Evolutionary conservation across 345 rosid genomes (phyloP).

Genomic region (Psidium friedrichsthalianum): DNA sequence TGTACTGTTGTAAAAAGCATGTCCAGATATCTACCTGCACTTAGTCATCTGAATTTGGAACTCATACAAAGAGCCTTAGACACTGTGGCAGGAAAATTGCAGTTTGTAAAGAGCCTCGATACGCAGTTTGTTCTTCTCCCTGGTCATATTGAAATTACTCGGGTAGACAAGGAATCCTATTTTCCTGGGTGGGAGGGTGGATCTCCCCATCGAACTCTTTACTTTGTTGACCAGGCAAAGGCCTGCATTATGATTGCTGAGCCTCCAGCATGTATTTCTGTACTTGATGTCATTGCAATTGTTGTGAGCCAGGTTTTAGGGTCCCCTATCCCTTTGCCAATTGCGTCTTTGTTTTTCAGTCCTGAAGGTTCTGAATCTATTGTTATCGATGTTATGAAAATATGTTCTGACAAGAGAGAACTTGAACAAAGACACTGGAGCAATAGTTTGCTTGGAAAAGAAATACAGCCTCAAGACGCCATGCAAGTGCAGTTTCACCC

Average conservation of each 20-base stretch:
- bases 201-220: constrained; percentile 52
- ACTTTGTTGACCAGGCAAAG: constrained; percentile 42
- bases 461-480: constrained; percentile 73
- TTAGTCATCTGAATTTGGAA: constrained; percentile 27
- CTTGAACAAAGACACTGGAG: constrained; percentile 20
- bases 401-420: constrained; percentile 44
- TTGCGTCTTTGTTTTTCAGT: constrained; percentile 62
- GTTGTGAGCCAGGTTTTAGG: constrained; percentile 78
- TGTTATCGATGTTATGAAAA: constrained; percentile 40
- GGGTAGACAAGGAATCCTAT: constrained; percentile 35
- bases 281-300: constrained; percentile 63
- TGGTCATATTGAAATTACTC: constrained; percentile 51
- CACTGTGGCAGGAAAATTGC: constrained; percentile 50
- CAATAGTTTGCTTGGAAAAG: constrained; percentile 50
- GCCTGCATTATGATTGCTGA: constrained; percentile 63
- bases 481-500: constrained; percentile 86
- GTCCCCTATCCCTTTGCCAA: constrained; percentile 54
- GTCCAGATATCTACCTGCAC: constrained; percentile 15
- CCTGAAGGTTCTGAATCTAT: constrained; percentile 74
- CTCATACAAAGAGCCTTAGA: constrained; percentile 35
- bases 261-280: constrained; percentile 66
- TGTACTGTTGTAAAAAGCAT: constrained; percentile 42
- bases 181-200: constrained; percentile 58
- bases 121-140: constrained; percentile 72
- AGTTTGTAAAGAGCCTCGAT: constrained; percentile 57